A percentile compares a stretch with the other conserved stretches of the same genome.
These are phyloP conservation scores for Pseudonitzschia pungens DNA, from an alignment of 108 stramenopile species.

Conservation along the genomic window DNA sequence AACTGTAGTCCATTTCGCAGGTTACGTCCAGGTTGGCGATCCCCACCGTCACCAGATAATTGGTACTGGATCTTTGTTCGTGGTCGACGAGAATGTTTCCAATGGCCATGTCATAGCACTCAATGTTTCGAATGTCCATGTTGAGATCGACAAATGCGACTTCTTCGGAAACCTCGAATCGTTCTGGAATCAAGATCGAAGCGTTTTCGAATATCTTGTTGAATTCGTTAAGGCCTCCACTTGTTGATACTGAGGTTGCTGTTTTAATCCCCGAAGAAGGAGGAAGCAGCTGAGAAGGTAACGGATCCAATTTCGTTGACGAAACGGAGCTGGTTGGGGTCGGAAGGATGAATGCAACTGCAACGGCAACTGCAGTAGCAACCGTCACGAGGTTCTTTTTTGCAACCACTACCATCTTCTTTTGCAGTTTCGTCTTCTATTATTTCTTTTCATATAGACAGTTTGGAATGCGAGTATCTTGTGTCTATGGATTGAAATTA, in stretches of 20 bases:
- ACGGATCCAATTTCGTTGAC: background rate
- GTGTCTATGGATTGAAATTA: too few relatives aligned
- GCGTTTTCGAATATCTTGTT: slow-evolving; percentile 35
- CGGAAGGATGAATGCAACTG: background rate
- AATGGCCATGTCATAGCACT: slow-evolving; percentile 30
- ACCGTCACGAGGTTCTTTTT: background rate
- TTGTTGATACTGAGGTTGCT: background rate
- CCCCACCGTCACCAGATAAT: slow-evolving; percentile 10
- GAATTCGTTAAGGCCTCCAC: slow-evolving; percentile 26
- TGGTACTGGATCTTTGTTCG: slow-evolving; percentile 1
- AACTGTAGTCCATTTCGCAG: slow-evolving; percentile 36
- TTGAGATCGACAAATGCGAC: slow-evolving; percentile 18
- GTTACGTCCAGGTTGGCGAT: slow-evolving; percentile 24
- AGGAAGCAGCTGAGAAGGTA: background rate
- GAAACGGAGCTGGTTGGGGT: background rate
- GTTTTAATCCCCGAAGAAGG: background rate
- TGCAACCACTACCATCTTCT: slow-evolving; percentile 1
- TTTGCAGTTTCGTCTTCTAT: background rate
- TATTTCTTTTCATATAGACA: too few relatives aligned
- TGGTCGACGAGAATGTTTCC: slow-evolving; percentile 24
- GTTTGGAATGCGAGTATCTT: too few relatives aligned
- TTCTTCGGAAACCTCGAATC: slow-evolving; percentile 21
- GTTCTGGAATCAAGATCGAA: slow-evolving; percentile 20
- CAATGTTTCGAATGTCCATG: slow-evolving; percentile 22
- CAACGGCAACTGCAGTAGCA: background rate